Evolutionary conservation across 108 stramenopile species (phyloP), one percentile per base, ranked within the genome.

Genomic region (Cyclotella choctawhatcheeana): DNA sequence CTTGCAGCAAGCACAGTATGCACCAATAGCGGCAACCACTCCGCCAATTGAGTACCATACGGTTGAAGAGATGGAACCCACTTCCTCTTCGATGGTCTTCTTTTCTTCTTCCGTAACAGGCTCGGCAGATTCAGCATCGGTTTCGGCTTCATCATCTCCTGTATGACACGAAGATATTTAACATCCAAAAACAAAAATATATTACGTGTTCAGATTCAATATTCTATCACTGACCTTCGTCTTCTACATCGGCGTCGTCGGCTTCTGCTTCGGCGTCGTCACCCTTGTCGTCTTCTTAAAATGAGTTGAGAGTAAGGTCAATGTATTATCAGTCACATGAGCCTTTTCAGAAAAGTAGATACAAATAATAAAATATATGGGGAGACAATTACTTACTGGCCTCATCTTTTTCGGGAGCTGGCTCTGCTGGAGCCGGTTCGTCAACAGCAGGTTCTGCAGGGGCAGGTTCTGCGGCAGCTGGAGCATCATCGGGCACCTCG

Each of bases 31-130:
- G 3, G 29, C 63, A 47, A 64, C 34, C 4, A 48, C 63, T 30
- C 63, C 63, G 1, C 45, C 63, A 47, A 64, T 18, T 20, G 63
- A 64, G 26, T 64, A 64, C 63, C 63, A 64, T 17, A 64, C 63
- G 29, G 35, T 21, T 21, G 63, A 44, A 2, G 63, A 47, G n/a
- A 67, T 45, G 34, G 12, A 2, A n/a, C 34, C 21, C 32, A 4
- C 18, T 8, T 37, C 51, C 32, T 35, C 44, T 55, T 25, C 67
- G 13, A 2, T n/a, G 8, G 27, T 4, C 32, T 32, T 3, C 6
- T 24, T 32, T 35, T 5, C 24, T 53, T 5, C 24, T 8, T 64
- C 63, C n/a, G 17, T 40, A 5, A 37, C 34, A 18, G 31, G 17
- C 12, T 4, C 20, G 17, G 7, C 18, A 37, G 45, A 4, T 32